These are phyloP conservation scores for Stipa capillata DNA, from an alignment of 176 grass and related monocot species.

Conservation along the genomic window DNA sequence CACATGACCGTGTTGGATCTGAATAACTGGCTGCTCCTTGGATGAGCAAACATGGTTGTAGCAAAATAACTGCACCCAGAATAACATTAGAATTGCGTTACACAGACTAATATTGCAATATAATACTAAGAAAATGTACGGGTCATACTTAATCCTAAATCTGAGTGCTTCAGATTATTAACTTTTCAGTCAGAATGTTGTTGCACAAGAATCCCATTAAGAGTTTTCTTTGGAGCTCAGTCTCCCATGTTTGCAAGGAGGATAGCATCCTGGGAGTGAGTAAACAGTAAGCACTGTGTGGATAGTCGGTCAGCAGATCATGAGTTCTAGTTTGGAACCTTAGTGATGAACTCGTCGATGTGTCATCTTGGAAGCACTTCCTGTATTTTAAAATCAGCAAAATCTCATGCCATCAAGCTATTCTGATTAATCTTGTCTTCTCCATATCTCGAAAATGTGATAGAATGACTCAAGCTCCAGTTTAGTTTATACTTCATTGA, in stretches of 20 bases:
- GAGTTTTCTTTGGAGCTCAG: not conserved
- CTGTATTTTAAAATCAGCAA: not conserved
- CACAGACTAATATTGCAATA: not conserved
- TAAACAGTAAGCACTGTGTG: not conserved
- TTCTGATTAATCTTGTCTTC: not conserved
- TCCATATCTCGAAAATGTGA: not conserved
- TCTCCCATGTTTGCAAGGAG: not conserved
- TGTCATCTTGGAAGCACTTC: not conserved
- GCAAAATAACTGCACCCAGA: not conserved
- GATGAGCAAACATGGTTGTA: not conserved
- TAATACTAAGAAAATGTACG: not conserved
- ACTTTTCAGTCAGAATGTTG: not conserved
- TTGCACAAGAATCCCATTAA: not conserved
- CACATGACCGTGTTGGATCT: not conserved
- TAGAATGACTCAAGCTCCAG: not conserved
- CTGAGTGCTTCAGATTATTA: not conserved
- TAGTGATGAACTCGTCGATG: not conserved
- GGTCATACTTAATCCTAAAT: not conserved
- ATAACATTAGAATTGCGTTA: not conserved
- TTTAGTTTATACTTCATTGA: not conserved
- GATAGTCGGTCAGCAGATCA: not conserved
- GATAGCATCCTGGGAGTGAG: not conserved
- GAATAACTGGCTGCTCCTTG: not conserved
- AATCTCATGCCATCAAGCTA: not conserved
- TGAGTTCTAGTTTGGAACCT: not conserved